Evolutionary conservation across 2,329 filamentous ascomycete species (phyloP).

Genomic region (Cordyceps cicadae): DNA sequence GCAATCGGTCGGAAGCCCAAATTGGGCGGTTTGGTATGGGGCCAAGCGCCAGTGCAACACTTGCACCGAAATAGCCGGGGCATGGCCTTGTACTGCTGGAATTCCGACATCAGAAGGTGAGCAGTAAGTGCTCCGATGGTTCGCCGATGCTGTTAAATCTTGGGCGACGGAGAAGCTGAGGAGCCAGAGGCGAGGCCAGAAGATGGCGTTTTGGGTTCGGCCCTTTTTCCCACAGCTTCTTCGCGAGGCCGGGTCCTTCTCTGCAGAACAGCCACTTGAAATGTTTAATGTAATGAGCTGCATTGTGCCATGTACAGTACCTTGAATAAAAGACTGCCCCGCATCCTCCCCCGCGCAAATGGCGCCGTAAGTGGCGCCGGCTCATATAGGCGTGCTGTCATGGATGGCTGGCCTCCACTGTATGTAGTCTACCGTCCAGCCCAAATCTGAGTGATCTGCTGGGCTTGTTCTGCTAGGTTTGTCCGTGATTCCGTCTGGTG

Average conservation of each 20-base stretch:
- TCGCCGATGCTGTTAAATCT: neutral
- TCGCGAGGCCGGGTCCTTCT: neutral
- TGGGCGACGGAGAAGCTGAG: neutral
- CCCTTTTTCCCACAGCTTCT: slow-evolving; percentile 1
- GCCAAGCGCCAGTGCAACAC: neutral
- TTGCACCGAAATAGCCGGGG: neutral
- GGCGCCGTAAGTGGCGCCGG: neutral
- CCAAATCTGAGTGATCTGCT: neutral
- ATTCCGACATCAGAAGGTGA: neutral
- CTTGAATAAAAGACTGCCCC: too few relatives aligned
- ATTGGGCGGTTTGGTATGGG: neutral
- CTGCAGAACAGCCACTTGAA: neutral
- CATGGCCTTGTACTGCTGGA: neutral
- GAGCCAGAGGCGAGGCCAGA: neutral
- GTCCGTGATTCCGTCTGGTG: neutral
- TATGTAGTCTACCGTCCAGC: neutral
- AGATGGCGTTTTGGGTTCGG: slow-evolving; percentile 9
- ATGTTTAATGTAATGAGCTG: neutral
- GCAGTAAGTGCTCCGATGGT: neutral
- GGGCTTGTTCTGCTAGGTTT: neutral
- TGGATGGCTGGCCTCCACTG: neutral
- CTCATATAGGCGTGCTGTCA: neutral
- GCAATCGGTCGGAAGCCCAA: neutral
- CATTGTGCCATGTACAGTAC: neutral
- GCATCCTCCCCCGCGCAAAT: neutral